Evolutionary conservation across 1,139 yeast genomes (phyloP), one percentile per base, ranked within the genome.

Genomic region (Pneumocystis jirovecii): DNA sequence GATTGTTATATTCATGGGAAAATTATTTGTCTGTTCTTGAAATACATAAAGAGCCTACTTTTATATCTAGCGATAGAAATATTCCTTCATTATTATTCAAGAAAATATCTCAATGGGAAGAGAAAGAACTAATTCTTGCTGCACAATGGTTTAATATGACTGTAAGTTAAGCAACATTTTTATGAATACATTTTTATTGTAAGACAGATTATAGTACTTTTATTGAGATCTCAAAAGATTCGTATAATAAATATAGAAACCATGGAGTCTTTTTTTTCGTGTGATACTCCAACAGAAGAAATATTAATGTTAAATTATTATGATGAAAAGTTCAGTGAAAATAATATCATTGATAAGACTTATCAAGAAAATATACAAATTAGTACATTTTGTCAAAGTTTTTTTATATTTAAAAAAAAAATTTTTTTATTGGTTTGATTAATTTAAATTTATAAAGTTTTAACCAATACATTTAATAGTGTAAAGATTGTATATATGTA

Each of bases 1-100:
- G 80, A 66, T 74, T 89, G 60, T 91, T 87, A 0, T 87, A 84
- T 71, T 77, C 86, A 56, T 86, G 90, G 87, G 79, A 83, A 34
- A 83, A 84, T 68, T 78, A 78, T 17, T 71, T 87, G 63, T 80
- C 83, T 0, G 74, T 87, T 0, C 69, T 85, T 37, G 89, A 86
- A 68, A 73, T 87, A 1, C 19, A 15, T 17, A 68, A 81, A 15
- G 77, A 77, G 62, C 79, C 80, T 64, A 78, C 10, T 39, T 40
- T 8, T 31, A 3, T 76, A 80, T 60, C 34, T 37, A 63, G 39
- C 39, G 45, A 19, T 29, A 61, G n/a, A 31, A 15, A 25, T 61
- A 59, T 64, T 61, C 31, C 15, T 61, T 62, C 60, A 5, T 21
- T 60, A 60, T 39, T n/a, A 31, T 60, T 29, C 37, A 42, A 39